These are phyloP conservation scores for Cyclotella atomus DNA, from an alignment of 108 stramenopile species.

Conservation along the genomic window DNA sequence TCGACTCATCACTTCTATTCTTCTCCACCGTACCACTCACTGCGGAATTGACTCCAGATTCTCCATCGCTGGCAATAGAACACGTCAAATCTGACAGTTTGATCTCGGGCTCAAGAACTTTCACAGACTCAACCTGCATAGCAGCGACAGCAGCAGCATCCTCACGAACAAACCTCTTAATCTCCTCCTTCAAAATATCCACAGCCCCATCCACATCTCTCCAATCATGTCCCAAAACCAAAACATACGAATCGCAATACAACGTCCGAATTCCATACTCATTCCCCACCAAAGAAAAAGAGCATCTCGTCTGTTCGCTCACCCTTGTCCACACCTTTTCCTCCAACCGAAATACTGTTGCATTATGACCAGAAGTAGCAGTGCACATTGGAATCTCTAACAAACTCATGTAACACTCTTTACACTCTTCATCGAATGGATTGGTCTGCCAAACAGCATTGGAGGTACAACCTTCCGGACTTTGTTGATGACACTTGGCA, in stretches of 20 bases:
- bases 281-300: background rate
- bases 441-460: background rate
- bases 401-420: background rate
- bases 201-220: slow-evolving; percentile 16
- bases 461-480: background rate
- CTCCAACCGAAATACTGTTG: background rate
- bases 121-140: too few species aligned
- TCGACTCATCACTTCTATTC: too few species aligned
- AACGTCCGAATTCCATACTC: background rate
- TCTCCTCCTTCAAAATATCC: background rate
- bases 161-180: too few species aligned
- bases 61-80: too few species aligned
- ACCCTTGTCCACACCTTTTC: too few species aligned
- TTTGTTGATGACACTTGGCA: slow-evolving; percentile 8
- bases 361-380: background rate
- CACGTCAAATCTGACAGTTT: too few species aligned
- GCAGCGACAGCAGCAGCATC: too few species aligned
- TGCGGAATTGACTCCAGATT: too few species aligned
- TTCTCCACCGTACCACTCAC: too few species aligned
- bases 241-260: slow-evolving; percentile 11
- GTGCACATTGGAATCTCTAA: background rate
- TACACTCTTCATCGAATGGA: slow-evolving; percentile 2
- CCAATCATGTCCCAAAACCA: slow-evolving; percentile 1
- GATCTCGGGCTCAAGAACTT: too few species aligned
- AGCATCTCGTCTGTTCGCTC: background rate